Base-by-base conservation (phyloP, 176 grass and related monocot species). In the Leersia perrieri region DNA sequence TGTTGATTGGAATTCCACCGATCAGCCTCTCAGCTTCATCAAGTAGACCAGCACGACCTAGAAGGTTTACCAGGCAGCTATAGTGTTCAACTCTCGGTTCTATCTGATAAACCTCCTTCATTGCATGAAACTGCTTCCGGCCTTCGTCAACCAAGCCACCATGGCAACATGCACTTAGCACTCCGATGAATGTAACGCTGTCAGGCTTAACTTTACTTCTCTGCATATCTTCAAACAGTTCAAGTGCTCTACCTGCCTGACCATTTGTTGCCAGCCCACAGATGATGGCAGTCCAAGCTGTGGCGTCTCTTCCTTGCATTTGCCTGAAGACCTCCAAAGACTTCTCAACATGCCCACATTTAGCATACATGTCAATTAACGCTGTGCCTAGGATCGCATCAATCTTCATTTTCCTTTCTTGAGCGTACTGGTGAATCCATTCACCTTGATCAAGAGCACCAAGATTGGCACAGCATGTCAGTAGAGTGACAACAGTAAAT, bases 141-240 rank as follows among this genome's bases (percentile, higher is more conserved):
- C 92, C 89, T 88, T 94, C 89, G 22, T 87, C 77, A 33, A 91
- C 87, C 72, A 89, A 85, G 18, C 92, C 92, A 79, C 84, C 87
- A 87, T 91, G 92, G 75, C 69, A 85, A 47, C 92, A 94, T 39
- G 89, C 89, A 57, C 32, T 91, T 62, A 91, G 35, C 45, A 94
- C 68, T 34, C 86, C 68, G 3, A 94, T 82, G 34, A 91, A 89
- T 2, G 89, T 91, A 62, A 94, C 79, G 3, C 80, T 66, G 39
- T 91, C 87, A 39, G 92, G 87, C 70, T 63, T 85, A 63, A 11
- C 29, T 39, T 73, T 76, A 55, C 65, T 44, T 63, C 61, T 87
- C 45, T 67, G 57, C 92, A 94, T 89, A 70, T 87, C 84, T 9
- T 57, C 33, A 63, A 94, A 94, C 47, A 94, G 36, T 33, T 86